Conservation (phyloP, 495 filamentous ascomycete genomes). For the Trichocladium uniseriatum region DNA sequence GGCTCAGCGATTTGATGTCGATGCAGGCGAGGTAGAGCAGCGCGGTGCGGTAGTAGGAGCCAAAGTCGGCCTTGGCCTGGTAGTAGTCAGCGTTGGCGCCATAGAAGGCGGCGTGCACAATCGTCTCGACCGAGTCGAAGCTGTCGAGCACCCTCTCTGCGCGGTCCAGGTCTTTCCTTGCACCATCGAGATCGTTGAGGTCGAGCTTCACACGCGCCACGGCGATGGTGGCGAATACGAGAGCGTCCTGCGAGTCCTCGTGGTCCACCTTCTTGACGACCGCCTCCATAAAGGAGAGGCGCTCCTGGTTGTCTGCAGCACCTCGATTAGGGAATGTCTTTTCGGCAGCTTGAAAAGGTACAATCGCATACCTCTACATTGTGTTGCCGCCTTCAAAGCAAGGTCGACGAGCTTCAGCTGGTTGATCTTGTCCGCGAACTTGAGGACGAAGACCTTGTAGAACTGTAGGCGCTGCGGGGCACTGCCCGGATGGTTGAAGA, state of each 20-base stretch:
- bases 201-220: conserved; percentile 83
- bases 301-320: conserved; percentile 68
- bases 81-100: conserved; percentile 91
- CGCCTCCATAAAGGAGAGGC: conserved; percentile 73
- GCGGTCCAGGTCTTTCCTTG: conserved; percentile 75
- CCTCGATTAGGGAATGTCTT: neutral
- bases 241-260: conserved; percentile 88
- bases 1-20: conserved; percentile 61
- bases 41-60: conserved; percentile 91
- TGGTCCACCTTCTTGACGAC: conserved; percentile 85
- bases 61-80: conserved; percentile 85
- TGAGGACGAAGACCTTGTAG: conserved; percentile 90
- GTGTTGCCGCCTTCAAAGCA: conserved; percentile 73
- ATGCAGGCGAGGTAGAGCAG: conserved; percentile 98
- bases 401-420: conserved; percentile 91
- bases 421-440: conserved; percentile 97
- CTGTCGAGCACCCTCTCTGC: conserved; percentile 80
- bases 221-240: conserved; percentile 84
- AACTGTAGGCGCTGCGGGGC: conserved; percentile 74
- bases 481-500: conserved; percentile 76
- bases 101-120: conserved; percentile 97
- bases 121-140: conserved; percentile 92
- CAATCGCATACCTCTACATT: conserved; percentile 62
- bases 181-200: conserved; percentile 61
- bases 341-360: conserved; percentile 3